A percentile compares a stretch with the other conserved stretches of the same genome.
Conservation (phyloP, 371 early-diverging fungal species). For the Batkoa obscura region DNA sequence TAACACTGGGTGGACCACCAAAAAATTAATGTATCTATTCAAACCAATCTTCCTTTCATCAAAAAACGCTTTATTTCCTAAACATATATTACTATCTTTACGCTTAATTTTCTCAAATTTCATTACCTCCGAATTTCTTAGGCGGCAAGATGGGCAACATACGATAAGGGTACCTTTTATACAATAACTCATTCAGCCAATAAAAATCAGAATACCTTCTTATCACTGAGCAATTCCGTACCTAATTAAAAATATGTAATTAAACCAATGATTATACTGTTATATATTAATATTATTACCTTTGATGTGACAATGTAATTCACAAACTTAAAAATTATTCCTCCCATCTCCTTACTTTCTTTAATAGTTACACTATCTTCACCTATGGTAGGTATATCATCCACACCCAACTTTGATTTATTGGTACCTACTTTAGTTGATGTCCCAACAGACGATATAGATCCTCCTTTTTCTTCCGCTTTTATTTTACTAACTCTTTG, state of each 20-base stretch:
- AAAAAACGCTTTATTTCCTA: slow-evolving; percentile 46
- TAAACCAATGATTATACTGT: background rate
- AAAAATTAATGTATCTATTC: slow-evolving; percentile 49
- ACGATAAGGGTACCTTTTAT: slow-evolving; percentile 53
- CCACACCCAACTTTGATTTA: background rate
- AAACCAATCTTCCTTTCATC: slow-evolving; percentile 52
- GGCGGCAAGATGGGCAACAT: slow-evolving; percentile 46
- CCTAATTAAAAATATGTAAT: slow-evolving; percentile 14
- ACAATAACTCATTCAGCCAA: slow-evolving; percentile 53
- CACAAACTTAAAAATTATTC: slow-evolving; percentile 55
- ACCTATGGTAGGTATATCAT: slow-evolving; percentile 9
- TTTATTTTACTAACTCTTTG: background rate
- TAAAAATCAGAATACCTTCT: slow-evolving; percentile 75
- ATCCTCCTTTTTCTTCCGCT: background rate
- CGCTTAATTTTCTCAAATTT: slow-evolving; percentile 11
- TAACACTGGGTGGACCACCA: slow-evolving; percentile 55
- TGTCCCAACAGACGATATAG: background rate
- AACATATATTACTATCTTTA: background rate
- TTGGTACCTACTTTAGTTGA: background rate
- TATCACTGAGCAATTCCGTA: slow-evolving; percentile 31
- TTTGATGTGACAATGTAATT: slow-evolving; percentile 57
- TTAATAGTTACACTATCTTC: slow-evolving; percentile 29
- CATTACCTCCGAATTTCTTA: slow-evolving; percentile 33
- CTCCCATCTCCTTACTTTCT: slow-evolving; percentile 58
- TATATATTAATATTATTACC: slow-evolving; percentile 11